Evolutionary conservation across 305 asterid genomes (phyloP).

Genomic region (Rubia peregrina): DNA sequence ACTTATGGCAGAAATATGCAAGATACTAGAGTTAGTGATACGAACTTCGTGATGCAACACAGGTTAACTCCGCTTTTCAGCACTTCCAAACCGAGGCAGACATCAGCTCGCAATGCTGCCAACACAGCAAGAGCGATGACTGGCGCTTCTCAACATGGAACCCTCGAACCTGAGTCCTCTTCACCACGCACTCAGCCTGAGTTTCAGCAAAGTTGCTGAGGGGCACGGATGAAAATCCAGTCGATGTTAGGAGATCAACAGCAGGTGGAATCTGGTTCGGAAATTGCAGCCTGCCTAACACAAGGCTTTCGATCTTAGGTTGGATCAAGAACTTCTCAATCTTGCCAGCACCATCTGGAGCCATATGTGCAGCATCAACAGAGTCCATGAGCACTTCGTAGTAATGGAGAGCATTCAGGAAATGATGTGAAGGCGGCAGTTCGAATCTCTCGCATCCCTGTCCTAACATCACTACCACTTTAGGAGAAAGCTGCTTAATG

Average conservation of each 20-base stretch:
- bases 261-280: constrained; percentile 35
- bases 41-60: constrained; percentile 5
- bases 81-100: constrained; percentile 48
- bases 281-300: constrained; percentile 31
- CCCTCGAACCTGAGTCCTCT: constrained; percentile 35
- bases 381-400: constrained; percentile 38
- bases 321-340: constrained; percentile 42
- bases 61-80: constrained; percentile 17
- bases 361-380: constrained; percentile 33
- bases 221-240: constrained; percentile 32
- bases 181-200: constrained; percentile 47
- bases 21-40: constrained; percentile 18
- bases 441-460: constrained; percentile 43
- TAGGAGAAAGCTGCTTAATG: constrained; percentile 42
- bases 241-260: constrained; percentile 33
- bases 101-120: constrained; percentile 46
- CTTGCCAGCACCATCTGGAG: constrained; percentile 27
- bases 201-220: constrained; percentile 40
- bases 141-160: constrained; percentile 43
- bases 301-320: constrained; percentile 39
- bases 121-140: constrained; percentile 35
- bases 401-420: constrained; percentile 41
- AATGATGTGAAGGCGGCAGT: constrained; percentile 36
- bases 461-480: constrained; percentile 38
- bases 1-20: constrained; percentile 19